Base-by-base conservation (phyloP, 495 filamentous ascomycete species). In the Podospora comata region DNA sequence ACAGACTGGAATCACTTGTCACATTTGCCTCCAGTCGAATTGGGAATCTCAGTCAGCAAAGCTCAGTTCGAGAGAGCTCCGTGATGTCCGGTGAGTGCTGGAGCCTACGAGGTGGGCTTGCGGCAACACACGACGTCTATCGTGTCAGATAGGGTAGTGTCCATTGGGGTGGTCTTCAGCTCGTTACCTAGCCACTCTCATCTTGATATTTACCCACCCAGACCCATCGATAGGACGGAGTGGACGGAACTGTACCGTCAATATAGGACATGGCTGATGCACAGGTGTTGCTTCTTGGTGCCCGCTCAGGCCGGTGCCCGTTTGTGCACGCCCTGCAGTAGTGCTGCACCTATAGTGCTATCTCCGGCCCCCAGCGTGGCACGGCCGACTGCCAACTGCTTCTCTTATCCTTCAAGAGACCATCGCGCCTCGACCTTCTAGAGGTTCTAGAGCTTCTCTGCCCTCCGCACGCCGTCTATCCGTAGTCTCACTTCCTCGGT, bases 341-440 rank as follows among this genome's bases (percentile, higher is more conserved):
- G 61, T 32, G 55, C 18, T 23, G 59, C 26, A 61, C 16, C 56
- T 58, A 58, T 20, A 20, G 26, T 18, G 19, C 61, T 63, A 63
- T 63, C 61, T 63, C 61, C 61, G 61, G 61, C 61, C 61, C 61
- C 61, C 61, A 63, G 30, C 61, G 61, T 63, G 61, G 61, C 61
- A 63, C 61, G 61, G 61, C 61, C 61, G 61, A 63, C 28, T 32
- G 18, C 28, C 30, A 58, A 58, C 55, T 23, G 55, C 23, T 26
- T 26, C n/a, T 26, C 61, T 7, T n/a, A 19, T 48, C 32, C 30
- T 63, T 44, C 61, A 63, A 20, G 28, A 34, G 23, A 18, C 7
- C 23, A 26, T 20, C 13, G 6, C 16, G 32, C 0, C 18, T 16
- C 20, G 59, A 5, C 20, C 1, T 13, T 30, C 23, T 30, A 62